Conservation (phyloP, 306 rosid genomes). For the Pyrus bretschneideri region DNA sequence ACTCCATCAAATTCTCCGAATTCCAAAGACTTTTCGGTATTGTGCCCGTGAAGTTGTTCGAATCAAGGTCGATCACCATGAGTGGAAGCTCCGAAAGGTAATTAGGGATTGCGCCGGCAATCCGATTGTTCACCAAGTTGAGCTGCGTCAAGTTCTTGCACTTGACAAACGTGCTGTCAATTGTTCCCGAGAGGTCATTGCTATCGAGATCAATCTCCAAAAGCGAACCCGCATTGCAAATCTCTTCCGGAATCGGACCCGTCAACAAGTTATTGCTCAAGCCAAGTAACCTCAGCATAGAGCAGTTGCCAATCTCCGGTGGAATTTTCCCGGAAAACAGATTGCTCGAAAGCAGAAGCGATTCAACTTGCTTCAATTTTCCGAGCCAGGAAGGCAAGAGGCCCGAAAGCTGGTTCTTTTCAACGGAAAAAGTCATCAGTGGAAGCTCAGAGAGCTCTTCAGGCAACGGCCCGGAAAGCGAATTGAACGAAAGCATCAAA, state of each 20-base stretch:
- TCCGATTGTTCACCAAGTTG: constrained; percentile 56
- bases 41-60: constrained; percentile 71
- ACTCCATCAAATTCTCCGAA: constrained; percentile 55
- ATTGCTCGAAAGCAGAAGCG: constrained; percentile 63
- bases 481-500: constrained; percentile 73
- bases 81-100: constrained; percentile 79
- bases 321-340: constrained; percentile 68
- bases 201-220: constrained; percentile 64
- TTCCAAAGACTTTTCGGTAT: constrained; percentile 65
- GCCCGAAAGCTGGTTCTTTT: constrained; percentile 78
- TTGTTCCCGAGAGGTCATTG: constrained; percentile 59
- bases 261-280: constrained; percentile 65
- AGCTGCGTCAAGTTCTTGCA: constrained; percentile 71
- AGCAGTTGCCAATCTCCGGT: constrained; percentile 80
- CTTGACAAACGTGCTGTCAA: constrained; percentile 46
- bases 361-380: constrained; percentile 45
- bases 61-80: constrained; percentile 70
- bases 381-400: constrained; percentile 84
- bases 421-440: constrained; percentile 64
- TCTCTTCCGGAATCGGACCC: constrained; percentile 67
- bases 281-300: constrained; percentile 52
- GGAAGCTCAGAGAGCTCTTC: constrained; percentile 78
- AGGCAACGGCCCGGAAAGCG: constrained; percentile 72
- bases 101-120: constrained; percentile 65
- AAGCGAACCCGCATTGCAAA: constrained; percentile 67